Conservation (phyloP, 1,139 yeast species). For the Blastobotrys serpentis region DNA sequence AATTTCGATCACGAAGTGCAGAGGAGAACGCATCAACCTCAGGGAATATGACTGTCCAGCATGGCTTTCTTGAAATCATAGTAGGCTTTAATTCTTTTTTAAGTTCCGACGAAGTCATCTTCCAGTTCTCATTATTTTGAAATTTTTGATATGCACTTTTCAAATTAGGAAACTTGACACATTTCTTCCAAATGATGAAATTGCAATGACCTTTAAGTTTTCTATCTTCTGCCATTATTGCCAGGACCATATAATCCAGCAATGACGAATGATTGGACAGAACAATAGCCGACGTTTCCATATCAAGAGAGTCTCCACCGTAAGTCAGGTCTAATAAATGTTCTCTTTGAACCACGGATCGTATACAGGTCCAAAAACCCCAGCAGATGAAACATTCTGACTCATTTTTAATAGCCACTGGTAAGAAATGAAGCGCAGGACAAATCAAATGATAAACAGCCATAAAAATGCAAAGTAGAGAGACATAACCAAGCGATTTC, state of each 20-base stretch:
- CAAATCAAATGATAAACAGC: background rate
- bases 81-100: constrained; percentile 24
- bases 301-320: background rate
- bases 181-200: constrained; percentile 33
- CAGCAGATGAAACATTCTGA: background rate
- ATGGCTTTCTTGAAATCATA: constrained; percentile 11
- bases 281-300: constrained; percentile 12
- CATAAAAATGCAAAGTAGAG: background rate
- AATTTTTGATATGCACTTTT: constrained; percentile 23
- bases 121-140: constrained; percentile 34
- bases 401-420: background rate
- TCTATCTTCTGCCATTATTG: constrained; percentile 42
- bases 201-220: constrained; percentile 28
- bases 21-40: constrained; percentile 34
- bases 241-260: constrained; percentile 53
- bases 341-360: background rate
- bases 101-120: constrained; percentile 27
- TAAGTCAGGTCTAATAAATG: background rate
- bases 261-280: constrained; percentile 54
- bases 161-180: constrained; percentile 30
- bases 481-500: background rate
- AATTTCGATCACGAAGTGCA: constrained; percentile 33
- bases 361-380: constrained; percentile 1
- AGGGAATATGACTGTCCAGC: constrained; percentile 38
- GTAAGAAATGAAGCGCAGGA: background rate